Evolutionary conservation across 2,329 filamentous ascomycete genomes (phyloP).

Genomic region (Gremmenia infestans): DNA sequence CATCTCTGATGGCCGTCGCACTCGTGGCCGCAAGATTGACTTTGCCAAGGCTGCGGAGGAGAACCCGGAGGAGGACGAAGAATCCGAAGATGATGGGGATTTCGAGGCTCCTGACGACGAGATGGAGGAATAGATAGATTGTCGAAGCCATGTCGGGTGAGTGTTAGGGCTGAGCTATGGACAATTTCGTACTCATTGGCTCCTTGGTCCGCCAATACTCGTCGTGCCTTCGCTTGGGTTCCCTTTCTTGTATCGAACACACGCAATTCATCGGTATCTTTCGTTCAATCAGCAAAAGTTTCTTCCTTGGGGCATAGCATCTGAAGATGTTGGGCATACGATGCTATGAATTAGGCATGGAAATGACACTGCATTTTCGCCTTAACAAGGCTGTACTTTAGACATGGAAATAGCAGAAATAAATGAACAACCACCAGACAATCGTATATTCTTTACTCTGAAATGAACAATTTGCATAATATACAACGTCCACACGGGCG

Average conservation of each 20-base stretch:
- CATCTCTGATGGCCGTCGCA: slow-evolving; percentile 71
- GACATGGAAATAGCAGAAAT: slow-evolving; percentile 10
- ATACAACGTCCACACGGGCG: not conserved
- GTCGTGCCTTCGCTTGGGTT: slow-evolving; percentile 13
- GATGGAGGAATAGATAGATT: slow-evolving; percentile 54
- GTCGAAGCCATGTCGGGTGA: slow-evolving; percentile 8
- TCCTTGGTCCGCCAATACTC: slow-evolving; percentile 5
- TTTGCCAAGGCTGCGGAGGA: slow-evolving; percentile 86
- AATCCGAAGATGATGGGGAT: slow-evolving; percentile 67
- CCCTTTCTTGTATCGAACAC: slow-evolving; percentile 5
- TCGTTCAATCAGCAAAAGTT: slow-evolving; percentile 17
- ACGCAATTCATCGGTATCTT: slow-evolving; percentile 6
- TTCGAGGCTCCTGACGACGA: slow-evolving; percentile 63
- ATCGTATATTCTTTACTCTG: not conserved
- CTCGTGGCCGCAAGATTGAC: slow-evolving; percentile 87
- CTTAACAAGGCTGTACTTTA: slow-evolving; percentile 16
- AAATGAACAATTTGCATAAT: not conserved
- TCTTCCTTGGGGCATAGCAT: slow-evolving; percentile 16
- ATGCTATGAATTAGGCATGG: slow-evolving; percentile 18
- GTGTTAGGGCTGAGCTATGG: slow-evolving; percentile 6
- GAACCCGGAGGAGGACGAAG: slow-evolving; percentile 67
- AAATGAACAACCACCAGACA: not conserved
- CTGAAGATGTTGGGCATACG: slow-evolving; percentile 21
- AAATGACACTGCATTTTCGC: slow-evolving; percentile 2
- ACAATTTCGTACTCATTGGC: slow-evolving; percentile 9